These are phyloP conservation scores for Hyaloperonospora arabidopsidis DNA, from an alignment of 352 stramenopile species.

Conservation along the genomic window DNA sequence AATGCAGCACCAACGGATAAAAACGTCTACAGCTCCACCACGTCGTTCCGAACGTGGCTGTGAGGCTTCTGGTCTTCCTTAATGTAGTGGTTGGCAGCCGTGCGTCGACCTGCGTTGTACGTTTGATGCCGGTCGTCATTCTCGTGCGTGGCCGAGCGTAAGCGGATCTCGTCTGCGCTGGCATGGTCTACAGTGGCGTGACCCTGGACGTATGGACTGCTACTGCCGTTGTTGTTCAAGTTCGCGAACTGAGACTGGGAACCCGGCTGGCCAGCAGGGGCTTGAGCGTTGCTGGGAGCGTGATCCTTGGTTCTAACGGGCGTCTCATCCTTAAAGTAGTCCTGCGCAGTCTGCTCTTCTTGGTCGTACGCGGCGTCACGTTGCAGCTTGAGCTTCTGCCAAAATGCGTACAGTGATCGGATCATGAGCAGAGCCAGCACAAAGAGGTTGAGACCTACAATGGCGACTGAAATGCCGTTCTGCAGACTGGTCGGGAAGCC, in stretches of 20 bases:
- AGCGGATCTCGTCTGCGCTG: constrained; percentile 47
- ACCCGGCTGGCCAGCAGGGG: constrained; percentile 13
- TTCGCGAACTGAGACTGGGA: constrained; percentile 24
- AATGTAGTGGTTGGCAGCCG: constrained; percentile 49
- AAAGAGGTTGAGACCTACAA: constrained; percentile 62
- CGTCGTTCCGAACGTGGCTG: constrained; percentile 46
- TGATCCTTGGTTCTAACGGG: constrained; percentile 32
- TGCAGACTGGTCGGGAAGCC: constrained; percentile 54
- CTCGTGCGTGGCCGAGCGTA: constrained; percentile 47
- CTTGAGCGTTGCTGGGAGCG: constrained; percentile 15
- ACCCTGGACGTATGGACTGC: constrained; percentile 39
- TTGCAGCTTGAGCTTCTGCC: constrained; percentile 64
- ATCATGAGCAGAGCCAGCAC: constrained; percentile 60
- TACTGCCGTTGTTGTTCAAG: constrained; percentile 14
- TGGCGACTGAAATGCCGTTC: constrained; percentile 60
- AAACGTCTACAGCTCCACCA: constrained; percentile 42
- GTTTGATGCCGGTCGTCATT: constrained; percentile 29
- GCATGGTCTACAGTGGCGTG: constrained; percentile 27
- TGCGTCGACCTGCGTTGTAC: constrained; percentile 35
- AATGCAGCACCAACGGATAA: too few species aligned
- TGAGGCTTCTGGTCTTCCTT: constrained; percentile 33
- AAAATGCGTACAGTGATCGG: constrained; percentile 63
- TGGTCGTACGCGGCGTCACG: constrained; percentile 50
- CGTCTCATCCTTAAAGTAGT: constrained; percentile 65
- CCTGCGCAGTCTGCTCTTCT: constrained; percentile 49